Evolutionary conservation across 2,329 filamentous ascomycete genomes (phyloP).

Genomic region (Pyricularia grisea): DNA sequence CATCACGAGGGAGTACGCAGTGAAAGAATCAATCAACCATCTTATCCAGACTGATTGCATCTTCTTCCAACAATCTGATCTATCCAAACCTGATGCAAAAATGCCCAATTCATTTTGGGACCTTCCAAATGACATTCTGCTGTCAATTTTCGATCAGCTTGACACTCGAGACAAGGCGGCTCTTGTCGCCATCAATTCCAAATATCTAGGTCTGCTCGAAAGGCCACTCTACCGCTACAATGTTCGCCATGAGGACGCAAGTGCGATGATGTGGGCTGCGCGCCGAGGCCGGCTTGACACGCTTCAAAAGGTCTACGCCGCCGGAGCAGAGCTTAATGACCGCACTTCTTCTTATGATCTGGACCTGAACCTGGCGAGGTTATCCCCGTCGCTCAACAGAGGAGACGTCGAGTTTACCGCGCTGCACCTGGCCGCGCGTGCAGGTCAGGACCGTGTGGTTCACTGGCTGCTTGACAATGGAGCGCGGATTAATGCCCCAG

Average conservation of each 20-base stretch:
- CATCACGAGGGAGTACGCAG: background rate
- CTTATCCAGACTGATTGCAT: background rate
- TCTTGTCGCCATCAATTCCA: background rate
- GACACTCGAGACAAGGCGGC: background rate
- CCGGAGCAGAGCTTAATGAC: background rate
- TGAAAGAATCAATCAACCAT: background rate
- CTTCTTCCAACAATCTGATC: background rate
- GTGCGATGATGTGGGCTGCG: conserved; percentile 2
- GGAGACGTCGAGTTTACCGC: background rate
- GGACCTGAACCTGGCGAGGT: background rate
- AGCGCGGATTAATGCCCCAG: background rate
- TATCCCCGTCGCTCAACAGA: background rate
- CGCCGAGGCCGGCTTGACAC: background rate
- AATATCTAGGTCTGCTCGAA: background rate
- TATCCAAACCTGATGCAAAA: background rate
- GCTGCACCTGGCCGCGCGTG: background rate
- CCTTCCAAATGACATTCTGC: conserved; percentile 2
- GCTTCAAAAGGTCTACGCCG: background rate
- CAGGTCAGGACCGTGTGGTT: background rate
- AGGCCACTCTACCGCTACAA: background rate
- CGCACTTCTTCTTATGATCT: background rate
- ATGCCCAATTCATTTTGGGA: background rate
- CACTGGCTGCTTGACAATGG: conserved; percentile 1
- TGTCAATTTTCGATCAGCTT: background rate
- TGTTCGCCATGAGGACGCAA: background rate